Percentiles rank a stretch among this genome's conserved stretches.
Evolutionary conservation across 352 stramenopile genomes (phyloP).

Genomic region (Pythium aquatile): DNA sequence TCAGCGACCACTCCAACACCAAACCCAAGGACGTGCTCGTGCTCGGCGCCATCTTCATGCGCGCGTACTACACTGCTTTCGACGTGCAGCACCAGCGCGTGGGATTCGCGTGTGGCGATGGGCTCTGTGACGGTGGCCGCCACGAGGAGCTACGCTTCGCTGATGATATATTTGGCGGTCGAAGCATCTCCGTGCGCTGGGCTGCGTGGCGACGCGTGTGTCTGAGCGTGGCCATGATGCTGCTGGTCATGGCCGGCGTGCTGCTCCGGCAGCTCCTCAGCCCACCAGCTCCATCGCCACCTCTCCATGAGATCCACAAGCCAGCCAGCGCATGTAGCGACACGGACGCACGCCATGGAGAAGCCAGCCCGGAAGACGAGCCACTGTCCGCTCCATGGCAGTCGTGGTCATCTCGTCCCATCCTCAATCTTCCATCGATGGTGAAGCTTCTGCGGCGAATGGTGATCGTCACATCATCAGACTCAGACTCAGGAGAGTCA

Average conservation of each 20-base stretch:
- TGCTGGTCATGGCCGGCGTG: conserved; percentile 32
- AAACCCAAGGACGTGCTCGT: conserved; percentile 39
- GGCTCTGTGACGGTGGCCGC: conserved; percentile 6
- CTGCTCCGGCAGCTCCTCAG: conserved; percentile 40
- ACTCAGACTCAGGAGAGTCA: conserved; percentile 23
- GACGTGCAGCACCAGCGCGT: conserved; percentile 41
- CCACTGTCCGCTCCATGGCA: background rate
- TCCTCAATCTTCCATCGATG: background rate
- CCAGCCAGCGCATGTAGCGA: conserved; percentile 2
- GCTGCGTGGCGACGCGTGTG: conserved; percentile 44
- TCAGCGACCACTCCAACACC: conserved; percentile 20
- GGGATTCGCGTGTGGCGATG: conserved; percentile 61
- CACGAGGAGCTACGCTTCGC: conserved; percentile 22
- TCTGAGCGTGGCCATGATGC: conserved; percentile 31
- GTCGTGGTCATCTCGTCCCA: background rate
- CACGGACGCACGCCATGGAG: conserved; percentile 8
- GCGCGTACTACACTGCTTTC: conserved; percentile 69
- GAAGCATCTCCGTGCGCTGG: conserved; percentile 9
- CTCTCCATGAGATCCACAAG: background rate
- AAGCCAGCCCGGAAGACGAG: conserved; percentile 22
- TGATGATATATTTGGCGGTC: conserved; percentile 1
- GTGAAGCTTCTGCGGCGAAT: conserved; percentile 11
- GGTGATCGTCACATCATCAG: conserved; percentile 10
- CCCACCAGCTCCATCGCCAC: background rate
- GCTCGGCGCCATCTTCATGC: conserved; percentile 62